Evolutionary conservation across 2,329 filamentous ascomycete species (phyloP), one percentile per base, ranked within the genome.

Genomic region (Tolypocladium endophyticum): DNA sequence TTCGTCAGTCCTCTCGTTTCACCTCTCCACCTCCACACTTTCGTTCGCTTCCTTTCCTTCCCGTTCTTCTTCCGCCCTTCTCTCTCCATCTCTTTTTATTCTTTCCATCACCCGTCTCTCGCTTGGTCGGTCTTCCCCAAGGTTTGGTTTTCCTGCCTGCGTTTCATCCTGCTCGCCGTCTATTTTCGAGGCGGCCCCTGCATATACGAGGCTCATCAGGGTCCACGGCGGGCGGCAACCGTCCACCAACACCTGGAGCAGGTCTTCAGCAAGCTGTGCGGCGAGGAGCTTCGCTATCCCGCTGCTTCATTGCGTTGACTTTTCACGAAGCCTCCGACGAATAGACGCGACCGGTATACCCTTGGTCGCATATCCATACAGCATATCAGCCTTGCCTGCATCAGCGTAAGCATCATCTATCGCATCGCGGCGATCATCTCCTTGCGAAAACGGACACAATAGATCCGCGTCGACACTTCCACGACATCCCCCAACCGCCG

Each of bases 191-290:
- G 23, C 56, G 43, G 41, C 56, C 45, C 39, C 45, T 38, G 41
- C 41, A 43, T 43, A 43, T 25, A n/a, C 41, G 28, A 33, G 20
- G 20, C n/a, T 20, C 7, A 43, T 43, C 45, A 23, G 54, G 35
- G n/a, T 47, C 52, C 35, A 38, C 20, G 33, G 30, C 23, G 35
- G 41, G 30, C 50, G n/a, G 39, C 35, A 33, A 35, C n/a, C 33
- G 55, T 57, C 39, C 38, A 23, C 18, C 39, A 57, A 33, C 50
- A 50, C 38, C 61, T 64, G 62, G 60, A 64, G 62, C 62, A 25
- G 62, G 62, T 59, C 62, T 64, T 64, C 62, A 64, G 61, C 57
- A 16, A 20, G 52, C 56, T 56, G 53, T 45, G 30, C 35, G 43
- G 58, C 55, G 50, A 16, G 58, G 36, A 56, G 33, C 38, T 39